Conservation (phyloP, 2,329 filamentous ascomycete genomes). For the Colletotrichum camelliae region DNA sequence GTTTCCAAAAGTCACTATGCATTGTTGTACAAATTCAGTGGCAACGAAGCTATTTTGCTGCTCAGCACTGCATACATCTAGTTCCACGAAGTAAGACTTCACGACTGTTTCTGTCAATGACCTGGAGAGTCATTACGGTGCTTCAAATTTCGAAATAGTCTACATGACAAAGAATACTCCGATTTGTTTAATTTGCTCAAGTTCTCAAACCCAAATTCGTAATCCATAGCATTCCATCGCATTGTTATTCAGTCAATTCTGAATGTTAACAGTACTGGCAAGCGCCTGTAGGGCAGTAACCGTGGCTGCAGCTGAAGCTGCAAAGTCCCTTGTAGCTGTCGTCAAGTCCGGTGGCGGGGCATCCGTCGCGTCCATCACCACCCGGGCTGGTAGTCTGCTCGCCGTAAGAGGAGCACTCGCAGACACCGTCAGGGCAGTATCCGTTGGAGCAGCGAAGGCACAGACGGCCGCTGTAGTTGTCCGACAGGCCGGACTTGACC, state of each 20-base stretch:
- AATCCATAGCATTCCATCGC: background rate
- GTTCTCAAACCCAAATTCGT: background rate
- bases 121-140: background rate
- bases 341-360: constrained; percentile 35
- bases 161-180: background rate
- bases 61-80: background rate
- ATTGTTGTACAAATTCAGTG: background rate
- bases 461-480: constrained; percentile 41
- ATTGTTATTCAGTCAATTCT: background rate
- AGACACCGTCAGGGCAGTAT: constrained; percentile 38
- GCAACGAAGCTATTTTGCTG: background rate
- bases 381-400: constrained; percentile 24
- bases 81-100: background rate
- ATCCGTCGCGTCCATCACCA: constrained; percentile 32
- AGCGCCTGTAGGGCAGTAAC: constrained; percentile 46
- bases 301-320: constrained; percentile 50
- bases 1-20: background rate
- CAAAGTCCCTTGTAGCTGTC: constrained; percentile 49
- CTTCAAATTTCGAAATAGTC: background rate
- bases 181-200: background rate
- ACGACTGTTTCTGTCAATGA: background rate
- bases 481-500: constrained; percentile 29
- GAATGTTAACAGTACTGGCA: constrained; percentile 25
- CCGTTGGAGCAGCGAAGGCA: constrained; percentile 34
- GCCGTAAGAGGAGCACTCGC: constrained; percentile 37